Base-by-base conservation (phyloP, 352 stramenopile species). In the Phytophthora fragariaefolia region DNA sequence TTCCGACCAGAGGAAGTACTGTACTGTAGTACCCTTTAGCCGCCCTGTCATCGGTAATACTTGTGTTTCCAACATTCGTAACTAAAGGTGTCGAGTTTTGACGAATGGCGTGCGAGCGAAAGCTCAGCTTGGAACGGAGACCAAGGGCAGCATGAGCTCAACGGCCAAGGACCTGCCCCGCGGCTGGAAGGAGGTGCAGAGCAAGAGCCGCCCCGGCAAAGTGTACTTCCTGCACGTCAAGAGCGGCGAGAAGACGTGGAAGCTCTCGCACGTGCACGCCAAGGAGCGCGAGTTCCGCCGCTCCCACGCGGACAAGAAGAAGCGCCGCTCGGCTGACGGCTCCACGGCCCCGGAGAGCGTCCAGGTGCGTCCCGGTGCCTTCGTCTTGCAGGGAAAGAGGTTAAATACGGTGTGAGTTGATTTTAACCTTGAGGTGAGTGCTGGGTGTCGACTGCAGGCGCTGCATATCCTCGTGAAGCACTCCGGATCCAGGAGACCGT, bases 391-490 rank as follows among this genome's bases (percentile, higher is more conserved):
- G 5, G 10, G 0, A 27, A 32, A 32, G 45, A 15, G 10, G n/a
- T 1, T 13, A n/a, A 5, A 20, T 40, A 49, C 17, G 17, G n/a
- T 6, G 27, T 17, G n/a, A 8, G 20, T 63, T 15, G 4, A 0
- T 34, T 24, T 27, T 58, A 6, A 52, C 23, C 20, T 10, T 38
- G 38, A 46, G n/a, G 13, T 20, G 13, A 17, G 26, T 55, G 13
- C 7, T 51, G 17, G 20, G 28, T 22, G 42, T 10, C 8, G 4
- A 20, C 7, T 69, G 12, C 28, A 92, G 69, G 84, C 84, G 56
- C 74, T 93, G 54, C 90, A 97, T 73, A 92, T 97, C 63, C 73
- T 97, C 51, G 86, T 96, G 45, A 97, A 97, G 70, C 91, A 97
- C 77, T 69, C 80, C 1, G 87, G 81, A 48, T 96, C 86, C 49